phyloP scores from a whole-genome alignment of 2,329 filamentous ascomycete species.

The Sordariomycetes sp. region DNA sequence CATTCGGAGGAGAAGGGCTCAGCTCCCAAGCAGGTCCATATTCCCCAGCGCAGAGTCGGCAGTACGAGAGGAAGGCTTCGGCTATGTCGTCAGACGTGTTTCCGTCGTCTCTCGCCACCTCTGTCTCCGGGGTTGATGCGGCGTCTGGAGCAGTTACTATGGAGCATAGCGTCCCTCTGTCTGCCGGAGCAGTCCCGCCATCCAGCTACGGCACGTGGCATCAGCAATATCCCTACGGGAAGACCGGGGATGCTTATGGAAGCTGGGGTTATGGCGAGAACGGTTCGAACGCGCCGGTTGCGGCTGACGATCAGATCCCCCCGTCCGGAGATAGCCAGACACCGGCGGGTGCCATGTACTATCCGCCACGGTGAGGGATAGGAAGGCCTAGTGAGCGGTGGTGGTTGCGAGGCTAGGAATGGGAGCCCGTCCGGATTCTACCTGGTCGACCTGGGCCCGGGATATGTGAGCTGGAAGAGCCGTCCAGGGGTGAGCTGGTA shows the following conservation, averaged over 20 bases:
- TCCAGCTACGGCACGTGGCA: slow-evolving; percentile 32
- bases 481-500: too few species aligned
- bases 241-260: slow-evolving; percentile 23
- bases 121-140: slow-evolving; percentile 23
- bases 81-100: slow-evolving; percentile 32
- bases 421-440: neutral
- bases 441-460: neutral
- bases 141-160: slow-evolving; percentile 19
- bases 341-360: slow-evolving; percentile 19
- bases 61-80: slow-evolving; percentile 31
- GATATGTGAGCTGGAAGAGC: too few species aligned
- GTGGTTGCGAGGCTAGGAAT: neutral
- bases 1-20: slow-evolving; percentile 32
- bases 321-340: slow-evolving; percentile 12
- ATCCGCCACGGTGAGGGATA: slow-evolving; percentile 15
- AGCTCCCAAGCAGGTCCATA: slow-evolving; percentile 1
- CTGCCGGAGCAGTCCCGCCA: slow-evolving; percentile 24
- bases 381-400: neutral
- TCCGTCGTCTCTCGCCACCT: slow-evolving; percentile 24
- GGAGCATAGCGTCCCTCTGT: slow-evolving; percentile 23
- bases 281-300: slow-evolving; percentile 3
- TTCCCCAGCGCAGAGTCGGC: slow-evolving; percentile 10
- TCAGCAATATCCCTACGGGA: slow-evolving; percentile 30
- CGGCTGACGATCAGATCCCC: slow-evolving; percentile 12
- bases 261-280: slow-evolving; percentile 24